Base-by-base conservation (phyloP, 192 early-diverging fungal species). In the Podila epigama region DNA sequence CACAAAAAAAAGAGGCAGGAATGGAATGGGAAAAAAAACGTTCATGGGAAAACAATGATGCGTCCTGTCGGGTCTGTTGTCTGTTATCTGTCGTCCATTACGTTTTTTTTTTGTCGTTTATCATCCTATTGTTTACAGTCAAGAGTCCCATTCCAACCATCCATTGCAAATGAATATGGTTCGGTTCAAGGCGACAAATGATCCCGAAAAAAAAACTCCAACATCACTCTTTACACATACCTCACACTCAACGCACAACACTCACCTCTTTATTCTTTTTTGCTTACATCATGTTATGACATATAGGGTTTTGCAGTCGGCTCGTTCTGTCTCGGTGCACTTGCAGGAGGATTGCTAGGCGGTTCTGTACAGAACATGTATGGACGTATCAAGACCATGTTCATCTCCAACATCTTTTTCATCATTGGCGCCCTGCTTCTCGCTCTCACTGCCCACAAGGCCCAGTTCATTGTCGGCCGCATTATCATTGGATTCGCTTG, bases 391-490 rank as follows among this genome's bases (percentile, higher is more conserved):
- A 61, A 75, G 13, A 66, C 84, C 42, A 75, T 96, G 51, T 79
- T 92, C 16, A 86, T 85, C 80, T 87, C 84, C 78, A 94, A 91
- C 56, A 70, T 92, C 41, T 77, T 83, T 40, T 93, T 88, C 67
- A 82, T 94, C 0, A 40, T 89, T 34, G 91, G 93, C 5, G 84
- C 84, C 10, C 52, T 92, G 29, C 72, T 92, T 3, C 79, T 95
- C 20, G 86, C 86, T 16, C 77, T 90, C 37, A 88, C 90, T 29
- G 82, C 84, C 2, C 83, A 84, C 12, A 68, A 87, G 12, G 69
- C 83, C 13, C 88, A 89, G 78, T 90, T 94, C 57, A 85, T 86
- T 68, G 71, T 90, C 63, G 95, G 93, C 7, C 91, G 95, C 54
- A 75, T 94, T 36, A 51, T 92, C 35, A 84, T 86, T 16, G 95